Base-by-base conservation (phyloP, 257 asterid species). In the Solanum ossicruentum region DNA sequence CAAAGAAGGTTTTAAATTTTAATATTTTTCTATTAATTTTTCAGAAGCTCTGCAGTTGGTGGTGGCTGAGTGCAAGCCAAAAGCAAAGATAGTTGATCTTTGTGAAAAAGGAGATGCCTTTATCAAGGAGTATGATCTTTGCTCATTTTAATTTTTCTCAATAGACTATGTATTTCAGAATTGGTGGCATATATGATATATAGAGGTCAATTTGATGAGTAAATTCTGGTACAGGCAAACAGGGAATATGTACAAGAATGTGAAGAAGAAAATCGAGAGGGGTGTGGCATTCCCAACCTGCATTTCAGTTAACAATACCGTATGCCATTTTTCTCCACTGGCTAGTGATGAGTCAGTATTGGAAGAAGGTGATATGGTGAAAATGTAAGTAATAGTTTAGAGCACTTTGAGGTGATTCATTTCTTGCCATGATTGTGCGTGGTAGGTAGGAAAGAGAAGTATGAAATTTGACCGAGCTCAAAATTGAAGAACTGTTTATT, bases 271-370 rank as follows among this genome's bases (percentile, higher is more conserved):
- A 93, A 96, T 96, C 54, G 98, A 93, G 81, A 88, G 93, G 72
- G 99, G 99, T 32, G 96, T 93, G 82, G 99, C 99, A 6, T 96
- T 96, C 83, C 99, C 99, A 0, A 96, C 99, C 39, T 96, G 98
- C 87, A 86, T 96, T 65, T 96, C 99, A 0, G 94, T 96, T 45
- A 96, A 96, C 88, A 93, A 91, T 63, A 94, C 95, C 0, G 90
- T 96, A 79, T 96, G 98, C 85, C 98, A 96, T 90, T 92, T 92
- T 83, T 96, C 99, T 8, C 99, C 99, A 0, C 87, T 96, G 67
- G 93, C 93, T 21, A 88, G 93, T 51, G 98, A 96, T 12, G 98
- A 93, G 88, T 57, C 92, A 8, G 93, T 93, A 39, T 88, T 96
- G 86, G 93, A 91, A 88, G 92, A 88, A n/a, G 98, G 98, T 61